These are phyloP conservation scores for Xylaria multiplex DNA, from an alignment of 2,329 filamentous ascomycete genomes.

Conservation along the genomic window DNA sequence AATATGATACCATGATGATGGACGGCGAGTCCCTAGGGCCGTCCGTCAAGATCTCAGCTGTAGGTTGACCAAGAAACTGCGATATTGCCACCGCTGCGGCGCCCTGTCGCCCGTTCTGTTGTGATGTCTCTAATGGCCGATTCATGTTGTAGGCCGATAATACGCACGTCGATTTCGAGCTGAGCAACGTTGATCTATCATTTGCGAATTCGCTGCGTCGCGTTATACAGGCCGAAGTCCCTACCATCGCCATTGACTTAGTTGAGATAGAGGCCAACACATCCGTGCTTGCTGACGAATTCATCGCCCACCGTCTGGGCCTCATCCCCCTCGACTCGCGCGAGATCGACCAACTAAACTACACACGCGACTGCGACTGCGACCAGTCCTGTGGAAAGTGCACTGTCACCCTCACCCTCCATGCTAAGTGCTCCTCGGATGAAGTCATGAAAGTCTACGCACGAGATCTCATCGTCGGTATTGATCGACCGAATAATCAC, in stretches of 20 bases:
- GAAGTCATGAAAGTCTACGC: constrained; percentile 95
- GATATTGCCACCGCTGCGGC: background rate
- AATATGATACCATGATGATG: constrained; percentile 70
- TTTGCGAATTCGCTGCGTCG: constrained; percentile 94
- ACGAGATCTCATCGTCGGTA: constrained; percentile 81
- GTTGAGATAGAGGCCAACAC: constrained; percentile 94
- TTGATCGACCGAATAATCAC: constrained; percentile 74
- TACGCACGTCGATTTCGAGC: constrained; percentile 88
- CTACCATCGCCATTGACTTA: constrained; percentile 92
- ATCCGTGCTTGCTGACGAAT: constrained; percentile 95
- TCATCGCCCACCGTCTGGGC: constrained; percentile 90
- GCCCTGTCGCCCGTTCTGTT: background rate
- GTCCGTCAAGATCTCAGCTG: constrained; percentile 69
- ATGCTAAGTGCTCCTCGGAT: constrained; percentile 85
- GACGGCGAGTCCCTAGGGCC: constrained; percentile 67
- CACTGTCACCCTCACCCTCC: constrained; percentile 83
- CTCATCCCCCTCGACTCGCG: constrained; percentile 88
- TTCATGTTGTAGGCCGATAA: constrained; percentile 72
- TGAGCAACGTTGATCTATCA: constrained; percentile 87
- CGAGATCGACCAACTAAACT: constrained; percentile 82
- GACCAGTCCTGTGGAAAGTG: constrained; percentile 94
- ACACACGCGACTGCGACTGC: constrained; percentile 95
- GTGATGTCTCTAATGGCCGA: constrained; percentile 39
- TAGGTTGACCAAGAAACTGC: constrained; percentile 47
- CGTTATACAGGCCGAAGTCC: constrained; percentile 91